Conservation (phyloP, 768 basidiomycete species). For the Pulveroboletus sp. region DNA sequence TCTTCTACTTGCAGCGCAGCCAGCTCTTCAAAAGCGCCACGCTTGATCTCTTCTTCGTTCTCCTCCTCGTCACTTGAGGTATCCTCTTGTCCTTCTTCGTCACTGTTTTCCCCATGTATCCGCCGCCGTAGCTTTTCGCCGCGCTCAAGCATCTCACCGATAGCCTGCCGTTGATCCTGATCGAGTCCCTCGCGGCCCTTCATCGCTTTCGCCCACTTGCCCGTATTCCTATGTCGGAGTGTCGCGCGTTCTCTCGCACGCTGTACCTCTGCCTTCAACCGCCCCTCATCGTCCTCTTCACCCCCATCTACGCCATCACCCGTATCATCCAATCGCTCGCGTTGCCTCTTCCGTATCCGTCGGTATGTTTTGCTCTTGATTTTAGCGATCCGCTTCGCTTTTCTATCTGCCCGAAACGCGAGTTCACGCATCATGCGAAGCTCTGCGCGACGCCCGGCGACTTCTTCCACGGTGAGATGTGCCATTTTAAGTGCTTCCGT, state of each 20-base stretch:
- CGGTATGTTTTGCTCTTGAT: slow-evolving; percentile 96
- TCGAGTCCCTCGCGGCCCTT: slow-evolving; percentile 63
- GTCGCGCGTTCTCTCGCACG: slow-evolving; percentile 89
- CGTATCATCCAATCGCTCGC: slow-evolving; percentile 51
- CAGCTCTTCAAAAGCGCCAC: slow-evolving; percentile 75
- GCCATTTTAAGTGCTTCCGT: slow-evolving; percentile 84
- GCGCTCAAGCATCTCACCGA: slow-evolving; percentile 80
- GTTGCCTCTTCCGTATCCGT: slow-evolving; percentile 74
- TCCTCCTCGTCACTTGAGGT: slow-evolving; percentile 36
- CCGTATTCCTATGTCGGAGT: slow-evolving; percentile 79
- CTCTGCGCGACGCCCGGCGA: slow-evolving; percentile 73
- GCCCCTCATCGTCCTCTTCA: slow-evolving; percentile 42
- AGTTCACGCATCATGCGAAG: slow-evolving; percentile 88
- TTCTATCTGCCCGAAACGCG: slow-evolving; percentile 87
- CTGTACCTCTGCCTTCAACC: slow-evolving; percentile 68
- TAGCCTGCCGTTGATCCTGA: slow-evolving; percentile 57
- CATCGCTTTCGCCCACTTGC: slow-evolving; percentile 84
- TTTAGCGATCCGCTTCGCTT: slow-evolving; percentile 85
- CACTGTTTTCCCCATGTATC: slow-evolving; percentile 66
- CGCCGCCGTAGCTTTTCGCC: slow-evolving; percentile 74
- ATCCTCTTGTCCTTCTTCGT: slow-evolving; percentile 47
- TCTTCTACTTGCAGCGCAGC: slow-evolving; percentile 42
- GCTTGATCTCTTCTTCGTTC: slow-evolving; percentile 50
- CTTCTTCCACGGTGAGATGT: slow-evolving; percentile 80
- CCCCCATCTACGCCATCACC: slow-evolving; percentile 34